Percentiles rank a stretch among this genome's conserved stretches.
These are phyloP conservation scores for Tylopilus vinaceipallidus DNA, from an alignment of 768 basidiomycete species.

Conservation along the genomic window DNA sequence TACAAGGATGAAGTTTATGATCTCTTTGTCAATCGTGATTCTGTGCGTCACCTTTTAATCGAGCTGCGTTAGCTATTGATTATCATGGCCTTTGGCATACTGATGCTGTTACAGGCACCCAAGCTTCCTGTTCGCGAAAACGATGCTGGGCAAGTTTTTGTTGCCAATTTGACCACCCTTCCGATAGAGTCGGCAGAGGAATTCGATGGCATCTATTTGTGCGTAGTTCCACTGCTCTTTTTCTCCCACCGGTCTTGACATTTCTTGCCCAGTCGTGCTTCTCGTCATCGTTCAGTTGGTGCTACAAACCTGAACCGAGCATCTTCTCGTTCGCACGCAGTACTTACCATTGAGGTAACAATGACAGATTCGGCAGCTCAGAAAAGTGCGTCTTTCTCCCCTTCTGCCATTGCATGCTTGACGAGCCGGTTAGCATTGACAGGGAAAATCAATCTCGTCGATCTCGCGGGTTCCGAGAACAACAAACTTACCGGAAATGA, in stretches of 20 bases:
- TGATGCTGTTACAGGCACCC: slow-evolving; percentile 42
- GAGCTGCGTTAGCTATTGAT: neutral
- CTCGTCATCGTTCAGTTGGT: slow-evolving; percentile 79
- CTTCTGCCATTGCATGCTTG: neutral
- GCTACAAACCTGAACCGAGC: slow-evolving; percentile 81
- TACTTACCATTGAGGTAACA: slow-evolving; percentile 70
- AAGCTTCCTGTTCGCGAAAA: slow-evolving; percentile 59
- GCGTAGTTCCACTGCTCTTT: slow-evolving; percentile 18
- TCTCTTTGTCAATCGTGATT: slow-evolving; percentile 70
- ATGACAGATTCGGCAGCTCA: slow-evolving; percentile 52
- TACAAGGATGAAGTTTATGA: slow-evolving; percentile 92
- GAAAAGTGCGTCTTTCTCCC: slow-evolving; percentile 43
- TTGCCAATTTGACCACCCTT: slow-evolving; percentile 46
- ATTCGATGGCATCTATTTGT: slow-evolving; percentile 48
- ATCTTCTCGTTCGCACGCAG: slow-evolving; percentile 87
- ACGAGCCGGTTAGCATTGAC: slow-evolving; percentile 46
- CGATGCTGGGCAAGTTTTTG: slow-evolving; percentile 49
- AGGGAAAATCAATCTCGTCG: slow-evolving; percentile 84
- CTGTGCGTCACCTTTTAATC: slow-evolving; percentile 39
- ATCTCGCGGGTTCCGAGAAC: slow-evolving; percentile 89
- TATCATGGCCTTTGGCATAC: neutral
- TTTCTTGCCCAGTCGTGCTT: slow-evolving; percentile 51
- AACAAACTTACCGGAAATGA: slow-evolving; percentile 92
- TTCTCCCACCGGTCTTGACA: neutral
- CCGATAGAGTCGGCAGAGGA: slow-evolving; percentile 43